These are phyloP conservation scores for Helotiales sp. DNA, from an alignment of 2,329 filamentous ascomycete species.

Conservation along the genomic window DNA sequence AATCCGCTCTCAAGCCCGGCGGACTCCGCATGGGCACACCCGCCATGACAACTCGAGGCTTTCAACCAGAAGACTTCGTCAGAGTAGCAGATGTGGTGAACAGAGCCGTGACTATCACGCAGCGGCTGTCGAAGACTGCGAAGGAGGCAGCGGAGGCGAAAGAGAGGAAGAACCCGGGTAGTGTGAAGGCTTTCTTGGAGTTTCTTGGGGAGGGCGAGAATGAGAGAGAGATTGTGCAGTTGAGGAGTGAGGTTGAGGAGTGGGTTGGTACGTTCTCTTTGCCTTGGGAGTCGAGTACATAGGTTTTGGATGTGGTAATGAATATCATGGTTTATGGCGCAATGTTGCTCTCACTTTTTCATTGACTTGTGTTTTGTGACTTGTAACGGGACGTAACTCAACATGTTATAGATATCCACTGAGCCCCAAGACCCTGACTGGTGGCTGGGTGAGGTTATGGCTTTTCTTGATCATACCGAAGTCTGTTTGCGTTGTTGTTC, in stretches of 20 bases:
- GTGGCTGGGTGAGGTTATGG: too few relatives aligned
- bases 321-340: conserved; percentile 1
- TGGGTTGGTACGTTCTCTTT: conserved; percentile 78
- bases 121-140: conserved; percentile 74
- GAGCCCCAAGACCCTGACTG: too few relatives aligned
- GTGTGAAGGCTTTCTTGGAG: conserved; percentile 70
- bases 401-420: background rate
- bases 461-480: too few relatives aligned
- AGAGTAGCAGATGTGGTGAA: conserved; percentile 86
- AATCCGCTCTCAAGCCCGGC: conserved; percentile 89
- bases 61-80: conserved; percentile 85
- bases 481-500: too few relatives aligned
- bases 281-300: conserved; percentile 60
- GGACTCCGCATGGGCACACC: conserved; percentile 94
- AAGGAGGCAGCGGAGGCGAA: conserved; percentile 70
- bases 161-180: conserved; percentile 67
- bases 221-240: conserved; percentile 72
- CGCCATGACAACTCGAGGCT: conserved; percentile 97
- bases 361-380: background rate
- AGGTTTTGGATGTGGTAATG: conserved; percentile 4
- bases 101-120: conserved; percentile 78
- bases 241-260: conserved; percentile 75
- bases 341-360: background rate
- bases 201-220: conserved; percentile 70
- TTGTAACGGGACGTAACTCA: background rate